These are phyloP conservation scores for Diaporthe vaccinii DNA, from an alignment of 2,329 filamentous ascomycete species.

Conservation along the genomic window DNA sequence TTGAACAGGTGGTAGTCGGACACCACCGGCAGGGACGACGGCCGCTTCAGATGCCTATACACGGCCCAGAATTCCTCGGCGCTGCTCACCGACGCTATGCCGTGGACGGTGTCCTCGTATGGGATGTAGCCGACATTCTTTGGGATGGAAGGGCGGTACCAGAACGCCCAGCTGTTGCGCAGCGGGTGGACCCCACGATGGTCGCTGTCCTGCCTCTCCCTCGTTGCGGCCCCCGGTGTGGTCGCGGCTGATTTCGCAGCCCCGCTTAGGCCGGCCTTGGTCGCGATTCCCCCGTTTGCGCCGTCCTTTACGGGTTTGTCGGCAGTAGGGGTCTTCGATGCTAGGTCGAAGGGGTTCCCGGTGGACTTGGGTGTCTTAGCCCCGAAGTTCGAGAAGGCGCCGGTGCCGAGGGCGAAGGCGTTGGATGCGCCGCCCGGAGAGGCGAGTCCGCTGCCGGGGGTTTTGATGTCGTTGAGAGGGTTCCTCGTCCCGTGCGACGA, in stretches of 20 bases:
- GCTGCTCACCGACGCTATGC: constrained; percentile 84
- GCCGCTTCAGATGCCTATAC: constrained; percentile 90
- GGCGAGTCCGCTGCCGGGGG: constrained; percentile 76
- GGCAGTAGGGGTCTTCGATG: constrained; percentile 69
- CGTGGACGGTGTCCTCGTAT: constrained; percentile 96
- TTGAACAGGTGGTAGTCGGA: constrained; percentile 99
- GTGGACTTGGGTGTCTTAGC: constrained; percentile 90
- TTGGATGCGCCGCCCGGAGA: constrained; percentile 85
- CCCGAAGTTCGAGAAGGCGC: constrained; percentile 96
- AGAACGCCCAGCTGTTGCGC: constrained; percentile 93
- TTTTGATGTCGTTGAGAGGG: constrained; percentile 82
- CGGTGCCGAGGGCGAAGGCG: constrained; percentile 93
- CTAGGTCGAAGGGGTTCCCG: constrained; percentile 84
- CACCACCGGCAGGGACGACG: constrained; percentile 88
- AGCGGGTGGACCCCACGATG: constrained; percentile 67
- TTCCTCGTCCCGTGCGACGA: constrained; percentile 83
- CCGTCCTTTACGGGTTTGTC: constrained; percentile 74
- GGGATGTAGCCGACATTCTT: constrained; percentile 91
- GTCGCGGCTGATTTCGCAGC: constrained; percentile 52
- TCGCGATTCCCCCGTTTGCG: constrained; percentile 48
- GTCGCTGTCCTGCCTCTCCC: constrained; percentile 35
- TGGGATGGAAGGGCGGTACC: constrained; percentile 95
- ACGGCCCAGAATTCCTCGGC: constrained; percentile 93
- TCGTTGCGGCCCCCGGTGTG: constrained; percentile 55
- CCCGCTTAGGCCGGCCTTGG: constrained; percentile 64